Base-by-base conservation (phyloP, 306 rosid species). In the Dalbergia oliveri region DNA sequence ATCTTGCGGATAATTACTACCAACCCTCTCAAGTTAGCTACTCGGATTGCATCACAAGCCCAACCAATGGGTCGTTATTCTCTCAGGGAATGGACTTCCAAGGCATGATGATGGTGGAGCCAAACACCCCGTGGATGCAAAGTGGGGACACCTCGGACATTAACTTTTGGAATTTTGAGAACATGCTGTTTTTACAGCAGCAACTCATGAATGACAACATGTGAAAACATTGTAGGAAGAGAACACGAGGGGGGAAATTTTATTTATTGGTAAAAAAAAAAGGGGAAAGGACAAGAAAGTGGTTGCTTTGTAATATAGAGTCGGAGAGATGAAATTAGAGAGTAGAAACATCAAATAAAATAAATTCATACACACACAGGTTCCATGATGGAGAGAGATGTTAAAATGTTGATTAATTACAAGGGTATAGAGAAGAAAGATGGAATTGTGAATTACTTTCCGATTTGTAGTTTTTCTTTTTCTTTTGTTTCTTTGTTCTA, bases 141-240 rank as follows among this genome's bases (percentile, higher is more conserved):
- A 75, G 75, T 12, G 93, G 83, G 83, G 94, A 86, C 75, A 49
- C 88, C 14, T 84, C 91, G 16, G 94, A 88, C 83, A 84, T 2
- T 26, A 26, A 60, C 75, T 79, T 91, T 61, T 96, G 92, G 97
- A 86, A 86, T 67, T 88, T 76, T 63, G 98, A 91, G 44, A 90
- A 86, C 75, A 84, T 90, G 72, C 81, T 89, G 88, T 86, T 96
- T 75, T 86, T 88, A 56, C 92, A 88, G 72, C 91, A 90, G 9
- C 91, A 86, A 21, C 92, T 89, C 53, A 82, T 83, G 86, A 78
- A 86, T 78, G 87, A 70, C 61, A 84, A 12, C 34, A 41, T 85
- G 72, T 83, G 49, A 62, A 77, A 67, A 66, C 31, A 60, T 35
- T 39, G n/a, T n/a, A 9, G 18, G 15, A 53, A 10, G 9, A 6